Base-by-base conservation (phyloP, 139 green algal genomes). In the Coelastrella sp. region DNA sequence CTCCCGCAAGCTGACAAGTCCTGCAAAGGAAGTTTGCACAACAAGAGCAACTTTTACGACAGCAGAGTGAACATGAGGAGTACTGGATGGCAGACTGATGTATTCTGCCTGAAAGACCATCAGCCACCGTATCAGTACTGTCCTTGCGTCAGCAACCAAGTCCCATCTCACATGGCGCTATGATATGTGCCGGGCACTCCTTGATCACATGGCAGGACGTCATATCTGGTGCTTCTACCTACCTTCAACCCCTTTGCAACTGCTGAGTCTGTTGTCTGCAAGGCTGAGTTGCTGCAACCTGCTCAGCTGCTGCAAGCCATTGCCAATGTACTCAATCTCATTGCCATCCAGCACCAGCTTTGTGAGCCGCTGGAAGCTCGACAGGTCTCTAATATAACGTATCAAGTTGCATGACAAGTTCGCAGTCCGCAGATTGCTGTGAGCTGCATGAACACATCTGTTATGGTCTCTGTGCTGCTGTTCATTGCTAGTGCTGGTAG, bases 331-430 rank as follows among this genome's bases (percentile, higher is more conserved):
- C 51, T 87, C 72, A 2, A 91, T 59, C 60, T 76, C 67, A 86
- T 93, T 93, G 23, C 69, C 35, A 11, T 87, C 88, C 25, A 92
- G 72, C 34, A 73, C 35, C 25, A 94, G 80, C 4, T 27, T 21
- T 0, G 30, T 73, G 1, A 94, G 89, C 34, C 80, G 75, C 3
- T 35, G 80, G 74, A 91, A 90, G 15, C 43, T 3, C 6, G 67
- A 74, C 37, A 94, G 60, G 83, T 90, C 87, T 15, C 74, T 51
- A 38, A 92, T 84, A 11, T 80, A 34, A 37, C 25, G 62, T 25
- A 94, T 83, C 1, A 25, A 13, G 62, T 94, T 94, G 68, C 64
- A 51, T 19, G 85, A 87, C 38, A 92, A 88, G 84, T 94, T 85
- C 19, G 90, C 90, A 23, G 41, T 27, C 35, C 89, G 89, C 34